phyloP scores from a whole-genome alignment of 2,329 filamentous ascomycete genomes.

The Fusarium cyanostomum region DNA sequence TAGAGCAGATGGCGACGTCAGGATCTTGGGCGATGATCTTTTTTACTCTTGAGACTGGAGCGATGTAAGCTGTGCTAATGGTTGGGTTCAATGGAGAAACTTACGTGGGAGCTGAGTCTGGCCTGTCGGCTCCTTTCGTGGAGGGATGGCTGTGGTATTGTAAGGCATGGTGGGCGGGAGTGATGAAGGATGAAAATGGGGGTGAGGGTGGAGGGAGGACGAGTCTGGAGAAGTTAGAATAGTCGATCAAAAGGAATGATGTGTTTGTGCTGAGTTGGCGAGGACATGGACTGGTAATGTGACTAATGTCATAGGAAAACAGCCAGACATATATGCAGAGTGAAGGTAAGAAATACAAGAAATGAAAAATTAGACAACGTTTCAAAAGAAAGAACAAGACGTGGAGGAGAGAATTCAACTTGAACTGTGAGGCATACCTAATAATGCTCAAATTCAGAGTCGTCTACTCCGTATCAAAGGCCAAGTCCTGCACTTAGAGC shows the following conservation, averaged over 20 bases:
- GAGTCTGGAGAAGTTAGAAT: slow-evolving; percentile 8
- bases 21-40: slow-evolving; percentile 92
- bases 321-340: not conserved
- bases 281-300: not conserved
- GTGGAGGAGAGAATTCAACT: not conserved
- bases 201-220: not conserved
- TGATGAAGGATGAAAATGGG: not conserved
- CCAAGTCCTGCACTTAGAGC: not conserved
- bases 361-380: not conserved
- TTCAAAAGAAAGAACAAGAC: not conserved
- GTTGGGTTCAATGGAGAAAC: slow-evolving; percentile 47
- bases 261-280: not conserved
- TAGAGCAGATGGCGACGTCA: slow-evolving; percentile 86
- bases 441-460: not conserved
- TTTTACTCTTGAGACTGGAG: slow-evolving; percentile 88
- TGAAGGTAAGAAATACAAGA: not conserved
- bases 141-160: slow-evolving; percentile 85
- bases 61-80: slow-evolving; percentile 1
- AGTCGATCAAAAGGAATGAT: not conserved
- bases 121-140: slow-evolving; percentile 83
- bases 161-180: slow-evolving; percentile 74
- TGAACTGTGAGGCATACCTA: slow-evolving; percentile 16
- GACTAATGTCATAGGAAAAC: not conserved
- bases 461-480: not conserved
- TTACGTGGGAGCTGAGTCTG: slow-evolving; percentile 85